phyloP scores from a whole-genome alignment of 1,284 basidiomycete species.

The Moniliophthora roreri region DNA sequence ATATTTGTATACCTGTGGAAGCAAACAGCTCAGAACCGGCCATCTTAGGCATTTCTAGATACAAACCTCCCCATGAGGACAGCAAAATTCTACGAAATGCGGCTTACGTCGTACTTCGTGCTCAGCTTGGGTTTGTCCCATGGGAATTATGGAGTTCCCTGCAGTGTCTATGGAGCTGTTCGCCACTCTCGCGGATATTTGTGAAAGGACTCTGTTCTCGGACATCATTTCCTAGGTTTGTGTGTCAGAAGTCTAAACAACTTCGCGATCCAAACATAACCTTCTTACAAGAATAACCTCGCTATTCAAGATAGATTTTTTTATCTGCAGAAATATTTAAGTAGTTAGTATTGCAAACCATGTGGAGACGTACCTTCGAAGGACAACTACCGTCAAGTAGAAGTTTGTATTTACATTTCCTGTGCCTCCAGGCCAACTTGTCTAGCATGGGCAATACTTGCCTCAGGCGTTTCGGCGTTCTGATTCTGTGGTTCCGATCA shows the following conservation, averaged over 20 bases:
- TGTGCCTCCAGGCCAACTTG: slow-evolving; percentile 66
- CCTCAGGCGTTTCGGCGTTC: slow-evolving; percentile 73
- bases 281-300: slow-evolving; percentile 53
- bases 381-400: slow-evolving; percentile 70
- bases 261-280: neutral
- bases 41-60: neutral
- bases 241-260: slow-evolving; percentile 4
- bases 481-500: slow-evolving; percentile 34
- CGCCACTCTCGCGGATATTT: slow-evolving; percentile 30
- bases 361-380: slow-evolving; percentile 55
- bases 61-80: slow-evolving; percentile 59
- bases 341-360: neutral
- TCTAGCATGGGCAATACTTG: slow-evolving; percentile 53
- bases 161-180: slow-evolving; percentile 48
- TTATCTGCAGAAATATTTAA: slow-evolving; percentile 23
- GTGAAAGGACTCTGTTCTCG: slow-evolving; percentile 58
- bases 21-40: slow-evolving; percentile 5
- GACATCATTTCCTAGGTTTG: slow-evolving; percentile 67
- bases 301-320: slow-evolving; percentile 47
- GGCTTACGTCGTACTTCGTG: slow-evolving; percentile 59
- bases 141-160: slow-evolving; percentile 41
- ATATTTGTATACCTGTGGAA: slow-evolving; percentile 70
- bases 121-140: slow-evolving; percentile 48
- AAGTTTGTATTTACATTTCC: slow-evolving; percentile 68
- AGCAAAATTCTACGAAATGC: slow-evolving; percentile 76